Base-by-base conservation (phyloP, 1,139 yeast species). In the Kazachstania sp. region DNA sequence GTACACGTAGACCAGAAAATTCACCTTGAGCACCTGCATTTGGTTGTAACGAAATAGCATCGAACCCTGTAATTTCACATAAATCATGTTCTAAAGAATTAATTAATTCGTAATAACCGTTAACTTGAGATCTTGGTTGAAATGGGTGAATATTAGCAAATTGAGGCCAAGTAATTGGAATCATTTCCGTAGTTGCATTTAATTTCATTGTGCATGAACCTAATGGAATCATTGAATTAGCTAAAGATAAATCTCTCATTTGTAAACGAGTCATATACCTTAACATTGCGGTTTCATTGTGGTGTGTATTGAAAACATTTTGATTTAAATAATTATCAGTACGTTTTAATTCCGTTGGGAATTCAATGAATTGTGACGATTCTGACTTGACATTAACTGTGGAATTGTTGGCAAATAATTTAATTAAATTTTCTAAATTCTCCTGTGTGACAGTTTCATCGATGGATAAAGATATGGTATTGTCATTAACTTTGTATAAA, bases 21-120 rank as follows among this genome's bases (percentile, higher is more conserved):
- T 92, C 98, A 67, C 98, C 98, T 69, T 90, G 96, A 39, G 98
- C 98, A 57, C 98, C 98, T 42, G 97, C 86, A 67, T 92, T 92
- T 54, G 98, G 98, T 81, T 88, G 95, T 50, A 86, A 72, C 6
- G 97, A 86, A 23, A 95, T 84, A 40, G 88, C 94, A 54, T 82
- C 86, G 61, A 92, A 87, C 0, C 97, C 97, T n/a, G 98, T 92
- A 54, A 92, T 90, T 55, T 85, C 88, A 50, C 92, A 87, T 57
- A 92, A 73, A 66, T 92, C 97, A 47, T 74, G 72, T 66, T 86
- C 95, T 43, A 92, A 77, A 63, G 86, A 95, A 39, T 69, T 67
- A 45, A 88, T 77, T 51, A 92, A 71, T 63, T 83, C 82, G 55
- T 75, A 68, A 67, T 92, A 92, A 41, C 98, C 98, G 56, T 73